Evolutionary conservation across 2,329 filamentous ascomycete species (phyloP), one percentile per base, ranked within the genome.

Genomic region (Penicillium polonicum): DNA sequence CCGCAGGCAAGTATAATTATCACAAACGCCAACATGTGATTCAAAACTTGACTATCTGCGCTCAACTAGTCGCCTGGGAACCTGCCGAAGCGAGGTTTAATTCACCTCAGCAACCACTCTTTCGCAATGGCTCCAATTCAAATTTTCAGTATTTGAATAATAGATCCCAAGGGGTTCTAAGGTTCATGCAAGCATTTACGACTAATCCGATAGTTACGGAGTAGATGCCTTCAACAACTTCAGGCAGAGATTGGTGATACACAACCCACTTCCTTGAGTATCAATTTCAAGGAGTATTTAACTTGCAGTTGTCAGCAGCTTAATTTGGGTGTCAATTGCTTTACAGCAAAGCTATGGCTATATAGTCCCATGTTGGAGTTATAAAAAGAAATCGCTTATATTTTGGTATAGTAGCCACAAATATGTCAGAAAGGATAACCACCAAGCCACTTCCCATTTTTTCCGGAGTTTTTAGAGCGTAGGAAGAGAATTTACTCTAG

Each of bases 1-100:
- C 58, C 51, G 50, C 39, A 59, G 42, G 46, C 51, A 48, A 31
- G 35, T 44, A 45, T 41, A 33, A 33, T 12, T 15, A 57, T 51
- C 55, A 52, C 51, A 56, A 60, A 61, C 48, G 43, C 50, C 21
- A 41, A 38, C 17, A 51, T 48, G 15, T 36, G 25, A 41, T 64
- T 62, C 17, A 17, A 51, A 60, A 62, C 21, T 15, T 12, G 46
- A 19, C 61, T 41, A 45, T 29, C 27, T 33, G 52, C 9, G 29
- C 21, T 49, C 19, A 41, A 25, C 19, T 41, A 42, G 29, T 48
- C 7, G 12, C 6, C 17, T 48, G 49, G 49, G 43, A 48, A 33
- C 17, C 15, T 36, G 17, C 38, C 9, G 31, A 44, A 31, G 31
- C 31, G 53, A 33, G 33, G 33, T 45, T 45, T 35, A 33, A 29